These are phyloP conservation scores for Peronospora belbahrii DNA, from an alignment of 352 stramenopile genomes.

Conservation along the genomic window DNA sequence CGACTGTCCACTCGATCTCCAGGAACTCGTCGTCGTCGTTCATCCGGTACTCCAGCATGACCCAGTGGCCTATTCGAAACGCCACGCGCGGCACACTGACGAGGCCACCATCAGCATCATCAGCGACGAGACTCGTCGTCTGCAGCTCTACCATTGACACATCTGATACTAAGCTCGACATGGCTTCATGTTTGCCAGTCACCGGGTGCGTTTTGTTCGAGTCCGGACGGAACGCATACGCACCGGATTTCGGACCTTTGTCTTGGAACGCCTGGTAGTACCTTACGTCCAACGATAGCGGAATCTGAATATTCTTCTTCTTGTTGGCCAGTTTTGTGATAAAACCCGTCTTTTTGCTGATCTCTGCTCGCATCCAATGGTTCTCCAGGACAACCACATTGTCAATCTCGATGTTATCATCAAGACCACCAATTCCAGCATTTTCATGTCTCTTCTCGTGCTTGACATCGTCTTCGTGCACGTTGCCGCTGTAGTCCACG, in stretches of 20 bases:
- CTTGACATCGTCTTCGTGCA: not conserved
- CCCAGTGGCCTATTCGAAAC: conserved; percentile 81
- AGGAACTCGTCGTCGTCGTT: conserved; percentile 80
- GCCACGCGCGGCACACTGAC: conserved; percentile 42
- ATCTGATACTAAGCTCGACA: conserved; percentile 3
- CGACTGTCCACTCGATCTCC: conserved; percentile 92
- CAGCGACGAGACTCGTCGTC: conserved; percentile 18
- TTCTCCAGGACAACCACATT: conserved; percentile 57
- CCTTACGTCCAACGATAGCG: conserved; percentile 34
- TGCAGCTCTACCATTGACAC: conserved; percentile 45
- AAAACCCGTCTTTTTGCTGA: conserved; percentile 44
- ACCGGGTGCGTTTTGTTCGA: conserved; percentile 54
- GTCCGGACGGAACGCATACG: conserved; percentile 94
- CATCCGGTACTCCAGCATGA: conserved; percentile 88
- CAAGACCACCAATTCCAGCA: not conserved
- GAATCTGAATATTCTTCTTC: conserved; percentile 52
- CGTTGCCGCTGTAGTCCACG: not conserved
- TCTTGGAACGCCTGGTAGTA: conserved; percentile 68
- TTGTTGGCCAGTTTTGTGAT: conserved; percentile 68
- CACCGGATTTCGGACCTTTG: conserved; percentile 84
- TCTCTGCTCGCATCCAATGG: conserved; percentile 40
- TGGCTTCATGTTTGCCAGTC: conserved; percentile 7
- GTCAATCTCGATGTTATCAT: not conserved
- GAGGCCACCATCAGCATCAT: not conserved
- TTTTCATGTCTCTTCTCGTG: not conserved